Percentiles rank a stretch among this genome's conserved stretches.
These are phyloP conservation scores for Rhexocercosporidium sp. DNA, from an alignment of 2,329 filamentous ascomycete species.

Conservation along the genomic window DNA sequence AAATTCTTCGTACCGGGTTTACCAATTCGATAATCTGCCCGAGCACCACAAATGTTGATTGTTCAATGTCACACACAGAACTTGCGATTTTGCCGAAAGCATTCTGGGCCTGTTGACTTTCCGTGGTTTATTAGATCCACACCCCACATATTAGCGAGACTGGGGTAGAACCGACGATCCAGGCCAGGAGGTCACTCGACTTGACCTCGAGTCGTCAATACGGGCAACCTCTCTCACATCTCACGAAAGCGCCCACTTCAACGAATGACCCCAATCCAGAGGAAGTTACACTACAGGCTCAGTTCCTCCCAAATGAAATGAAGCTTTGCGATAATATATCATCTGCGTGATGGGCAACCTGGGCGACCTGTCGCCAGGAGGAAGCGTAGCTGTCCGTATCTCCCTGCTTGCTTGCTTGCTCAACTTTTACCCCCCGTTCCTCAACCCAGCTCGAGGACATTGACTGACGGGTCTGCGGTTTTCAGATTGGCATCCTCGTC, in stretches of 20 bases:
- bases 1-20: too few species aligned
- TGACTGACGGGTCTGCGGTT: conserved; percentile 23
- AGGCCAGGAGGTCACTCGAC: conserved; percentile 19
- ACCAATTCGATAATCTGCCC: too few species aligned
- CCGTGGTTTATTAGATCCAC: background rate
- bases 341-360: conserved; percentile 66
- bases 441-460: conserved; percentile 9
- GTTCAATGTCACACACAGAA: background rate
- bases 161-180: background rate
- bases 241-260: background rate
- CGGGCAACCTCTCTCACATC: background rate
- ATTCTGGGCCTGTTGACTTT: background rate
- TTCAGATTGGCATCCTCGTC: conserved; percentile 87
- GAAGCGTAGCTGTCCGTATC: conserved; percentile 73
- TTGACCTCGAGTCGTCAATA: conserved; percentile 18
- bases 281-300: conserved; percentile 15
- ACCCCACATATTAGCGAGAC: conserved; percentile 15
- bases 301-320: conserved; percentile 34
- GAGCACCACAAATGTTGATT: too few species aligned
- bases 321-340: conserved; percentile 34
- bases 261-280: background rate
- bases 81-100: background rate
- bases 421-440: conserved; percentile 3
- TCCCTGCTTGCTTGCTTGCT: background rate
- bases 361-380: conserved; percentile 77